Base-by-base conservation (phyloP, 1,284 basidiomycete species). In the Jaminaea rosea region DNA sequence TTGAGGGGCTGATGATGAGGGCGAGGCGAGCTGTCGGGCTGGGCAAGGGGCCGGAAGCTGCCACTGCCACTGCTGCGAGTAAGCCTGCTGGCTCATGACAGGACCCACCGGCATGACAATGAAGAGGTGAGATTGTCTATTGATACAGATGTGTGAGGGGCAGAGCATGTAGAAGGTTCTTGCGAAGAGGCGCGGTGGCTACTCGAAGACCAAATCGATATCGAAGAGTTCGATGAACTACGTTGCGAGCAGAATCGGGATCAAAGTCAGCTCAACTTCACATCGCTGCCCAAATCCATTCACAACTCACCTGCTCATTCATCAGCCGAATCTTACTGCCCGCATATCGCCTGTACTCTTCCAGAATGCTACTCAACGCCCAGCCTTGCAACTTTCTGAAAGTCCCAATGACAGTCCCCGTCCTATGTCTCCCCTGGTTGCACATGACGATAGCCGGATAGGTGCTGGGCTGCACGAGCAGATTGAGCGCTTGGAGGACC, bases 1-100 rank as follows among this genome's bases (percentile, higher is more conserved):
- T 87, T 84, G 89, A 94, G 67, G 87, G 87, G 13, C 77, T 88
- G 15, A 83, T 83, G 64, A 87, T 96, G 84, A 82, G 79, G 17
- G 50, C 54, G 11, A 17, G 39, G 5, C 17, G 39, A n/a, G n/a
- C n/a, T n/a, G n/a, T n/a, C n/a, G n/a, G n/a, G n/a, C n/a, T n/a
- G n/a, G n/a, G n/a, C n/a, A n/a, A n/a, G n/a, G n/a, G n/a, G n/a
- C n/a, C n/a, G n/a, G n/a, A n/a, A n/a, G n/a, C n/a, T n/a, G n/a
- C n/a, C n/a, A n/a, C n/a, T n/a, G n/a, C n/a, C n/a, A n/a, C n/a
- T n/a, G n/a, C n/a, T n/a, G n/a, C n/a, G n/a, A n/a, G n/a, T n/a
- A n/a, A n/a, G n/a, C n/a, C n/a, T n/a, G n/a, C n/a, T n/a, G n/a
- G n/a, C n/a, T n/a, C n/a, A n/a, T n/a, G n/a, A n/a, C n/a, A n/a